phyloP scores from a whole-genome alignment of 164 flowering plant species.

The Magnolia changhungtana region DNA sequence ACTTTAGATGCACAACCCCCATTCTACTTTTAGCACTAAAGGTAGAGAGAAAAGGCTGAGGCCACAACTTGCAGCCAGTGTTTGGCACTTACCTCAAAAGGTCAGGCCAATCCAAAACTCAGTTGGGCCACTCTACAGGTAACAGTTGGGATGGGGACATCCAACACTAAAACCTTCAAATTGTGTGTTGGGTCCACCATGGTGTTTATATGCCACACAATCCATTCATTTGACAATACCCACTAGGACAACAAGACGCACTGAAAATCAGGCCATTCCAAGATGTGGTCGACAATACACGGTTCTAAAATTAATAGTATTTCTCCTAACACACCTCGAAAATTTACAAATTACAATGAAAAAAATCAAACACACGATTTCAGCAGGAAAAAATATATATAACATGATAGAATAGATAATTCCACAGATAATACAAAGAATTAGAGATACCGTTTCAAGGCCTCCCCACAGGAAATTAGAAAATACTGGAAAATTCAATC shows the following conservation, averaged over 20 bases:
- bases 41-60: too few relatives aligned
- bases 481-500: background rate
- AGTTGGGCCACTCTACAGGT: background rate
- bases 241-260: background rate
- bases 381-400: background rate
- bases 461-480: background rate
- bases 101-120: too few relatives aligned
- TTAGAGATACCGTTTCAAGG: background rate
- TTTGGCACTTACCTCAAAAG: too few relatives aligned
- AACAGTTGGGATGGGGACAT: background rate
- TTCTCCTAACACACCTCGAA: background rate
- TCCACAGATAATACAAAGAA: too few relatives aligned
- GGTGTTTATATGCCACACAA: too few relatives aligned
- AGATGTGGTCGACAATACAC: background rate
- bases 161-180: background rate
- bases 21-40: too few relatives aligned
- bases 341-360: background rate
- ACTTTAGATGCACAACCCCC: too few relatives aligned
- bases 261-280: background rate
- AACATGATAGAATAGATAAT: too few relatives aligned
- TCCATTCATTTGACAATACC: too few relatives aligned
- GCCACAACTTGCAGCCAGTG: too few relatives aligned
- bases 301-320: background rate
- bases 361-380: background rate
- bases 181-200: background rate